Evolutionary conservation across 768 basidiomycete species (phyloP), one percentile per base, ranked within the genome.

Genomic region (Psilocybe azurescens): DNA sequence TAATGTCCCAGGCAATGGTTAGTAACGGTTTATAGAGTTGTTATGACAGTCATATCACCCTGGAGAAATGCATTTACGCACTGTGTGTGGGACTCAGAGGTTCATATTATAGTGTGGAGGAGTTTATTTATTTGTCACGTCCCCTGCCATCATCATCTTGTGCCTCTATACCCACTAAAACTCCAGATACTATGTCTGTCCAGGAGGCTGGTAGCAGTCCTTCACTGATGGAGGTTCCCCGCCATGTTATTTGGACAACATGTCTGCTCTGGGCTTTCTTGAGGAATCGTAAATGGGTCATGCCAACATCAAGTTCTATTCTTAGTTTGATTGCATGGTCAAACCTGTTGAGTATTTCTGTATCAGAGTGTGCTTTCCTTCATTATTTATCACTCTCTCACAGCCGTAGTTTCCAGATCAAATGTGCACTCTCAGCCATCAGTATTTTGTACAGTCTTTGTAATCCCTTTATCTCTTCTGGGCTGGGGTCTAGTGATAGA

Each of bases 81-180:
- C 33, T 4, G 9, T 4, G 33, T 33, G 33, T 33, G 33, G 33
- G 33, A 33, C 33, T 33, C 33, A 5, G 9, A 33, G 33, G 33
- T 33, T 33, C 5, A 9, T 4, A 33, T 33, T 33, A 33, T 9
- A 5, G 33, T 33, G 33, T n/a, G 33, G 4, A 33, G 33, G 33
- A 33, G 33, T 33, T n/a, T n/a, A n/a, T n/a, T n/a, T n/a, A n/a
- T 9, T 33, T 33, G 33, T 33, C 33, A 5, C 33, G 4, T 5
- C 33, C 41, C 14, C 41, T 44, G 41, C n/a, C 41, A 44, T 44
- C 41, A 14, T n/a, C n/a, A 6, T 11, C 32, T 13, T 14, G 3
- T 11, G 13, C 41, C 36, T 44, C 49, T 28, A 59, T 59, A 59
- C 58, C 51, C 58, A 59, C 58, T 59, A 59, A 59, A 59, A 49